These are phyloP conservation scores for Volvariella surrecta DNA, from an alignment of 1,284 basidiomycete genomes.

Conservation along the genomic window DNA sequence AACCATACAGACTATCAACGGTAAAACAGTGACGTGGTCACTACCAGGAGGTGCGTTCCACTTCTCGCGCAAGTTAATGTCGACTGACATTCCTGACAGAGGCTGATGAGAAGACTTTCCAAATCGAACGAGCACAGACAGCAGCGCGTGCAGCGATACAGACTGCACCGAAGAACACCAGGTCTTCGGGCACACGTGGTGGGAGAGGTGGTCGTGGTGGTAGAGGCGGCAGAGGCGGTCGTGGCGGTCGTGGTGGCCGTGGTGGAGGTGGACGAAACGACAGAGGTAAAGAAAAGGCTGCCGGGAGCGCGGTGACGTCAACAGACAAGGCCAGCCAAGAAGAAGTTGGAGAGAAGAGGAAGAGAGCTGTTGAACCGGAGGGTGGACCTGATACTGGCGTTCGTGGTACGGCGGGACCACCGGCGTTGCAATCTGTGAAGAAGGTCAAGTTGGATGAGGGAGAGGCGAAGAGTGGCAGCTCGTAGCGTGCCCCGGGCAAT, in stretches of 20 bases:
- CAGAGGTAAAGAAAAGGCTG: conserved; percentile 17
- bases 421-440: conserved; percentile 43
- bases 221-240: conserved; percentile 32
- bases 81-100: conserved; percentile 14
- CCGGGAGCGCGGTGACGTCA: too few relatives aligned
- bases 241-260: conserved; percentile 36
- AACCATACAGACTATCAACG: conserved; percentile 51
- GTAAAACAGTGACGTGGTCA: conserved; percentile 53
- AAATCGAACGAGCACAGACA: conserved; percentile 60
- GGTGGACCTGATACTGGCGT: conserved; percentile 59
- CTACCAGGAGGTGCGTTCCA: conserved; percentile 44
- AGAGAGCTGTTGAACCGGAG: conserved; percentile 66
- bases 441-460: conserved; percentile 48
- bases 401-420: conserved; percentile 56
- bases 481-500: neutral
- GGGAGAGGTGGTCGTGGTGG: conserved; percentile 31
- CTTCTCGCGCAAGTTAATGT: conserved; percentile 2
- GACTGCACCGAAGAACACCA: conserved; percentile 11
- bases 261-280: conserved; percentile 18
- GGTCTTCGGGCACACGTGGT: conserved; percentile 11
- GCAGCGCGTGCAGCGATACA: conserved; percentile 43
- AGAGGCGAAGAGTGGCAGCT: conserved; percentile 3
- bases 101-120: conserved; percentile 53
- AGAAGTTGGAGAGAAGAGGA: conserved; percentile 59
- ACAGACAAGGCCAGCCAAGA: conserved; percentile 18